Conservation (phyloP, 805 yeast genomes). For the Yarrowia keelungensis region DNA sequence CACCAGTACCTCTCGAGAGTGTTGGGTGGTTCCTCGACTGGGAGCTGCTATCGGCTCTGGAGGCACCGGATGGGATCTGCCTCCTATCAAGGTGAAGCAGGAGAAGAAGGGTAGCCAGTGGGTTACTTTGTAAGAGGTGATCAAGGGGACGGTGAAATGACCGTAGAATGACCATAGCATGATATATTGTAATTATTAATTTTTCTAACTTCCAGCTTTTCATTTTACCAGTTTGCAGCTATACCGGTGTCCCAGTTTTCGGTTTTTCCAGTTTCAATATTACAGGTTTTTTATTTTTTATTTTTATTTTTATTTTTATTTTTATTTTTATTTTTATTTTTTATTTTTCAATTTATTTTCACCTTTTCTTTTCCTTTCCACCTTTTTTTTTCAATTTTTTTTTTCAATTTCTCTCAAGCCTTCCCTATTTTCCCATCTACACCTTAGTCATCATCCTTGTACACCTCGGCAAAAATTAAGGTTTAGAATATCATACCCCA, state of each 20-base stretch:
- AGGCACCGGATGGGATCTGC: slow-evolving; percentile 90
- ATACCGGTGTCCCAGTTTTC: too few relatives aligned
- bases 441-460: neutral
- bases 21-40: slow-evolving; percentile 88
- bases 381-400: too few relatives aligned
- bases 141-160: neutral
- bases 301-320: too few relatives aligned
- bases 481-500: slow-evolving; percentile 5
- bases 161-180: neutral
- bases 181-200: slow-evolving; percentile 7
- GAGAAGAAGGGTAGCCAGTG: slow-evolving; percentile 71
- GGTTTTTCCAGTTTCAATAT: too few relatives aligned
- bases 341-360: too few relatives aligned
- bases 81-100: slow-evolving; percentile 78
- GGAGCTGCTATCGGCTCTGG: slow-evolving; percentile 87
- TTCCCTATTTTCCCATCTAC: too few relatives aligned
- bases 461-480: slow-evolving; percentile 10
- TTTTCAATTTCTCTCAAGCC: too few relatives aligned
- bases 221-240: too few relatives aligned
- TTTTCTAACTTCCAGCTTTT: too few relatives aligned
- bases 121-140: slow-evolving; percentile 50
- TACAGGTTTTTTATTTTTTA: too few relatives aligned
- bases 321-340: neutral
- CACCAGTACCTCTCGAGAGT: slow-evolving; percentile 72
- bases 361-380: too few relatives aligned